Base-by-base conservation (phyloP, 306 rosid genomes). In the Ceratonia siliqua region DNA sequence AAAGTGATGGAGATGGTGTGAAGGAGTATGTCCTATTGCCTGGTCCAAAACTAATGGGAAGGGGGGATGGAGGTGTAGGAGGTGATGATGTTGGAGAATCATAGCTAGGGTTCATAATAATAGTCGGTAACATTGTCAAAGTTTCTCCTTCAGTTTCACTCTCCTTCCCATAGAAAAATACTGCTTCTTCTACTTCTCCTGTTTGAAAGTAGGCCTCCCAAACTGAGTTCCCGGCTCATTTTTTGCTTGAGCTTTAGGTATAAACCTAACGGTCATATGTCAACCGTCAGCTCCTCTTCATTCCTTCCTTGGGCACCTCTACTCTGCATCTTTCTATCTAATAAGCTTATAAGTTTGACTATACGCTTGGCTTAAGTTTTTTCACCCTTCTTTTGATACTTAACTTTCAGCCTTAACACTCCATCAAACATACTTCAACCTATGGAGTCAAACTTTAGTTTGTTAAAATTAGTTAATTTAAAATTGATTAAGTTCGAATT, bases 11-110 rank as follows among this genome's bases (percentile, higher is more conserved):
- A 27, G 93, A 92, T 5, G 79, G 65, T 1, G 93, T 84, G 88
- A 92, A 76, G 75, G 79, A 39, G 84, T 92, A 89, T 74, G 38
- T 80, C 22, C 56, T 59, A 75, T 86, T 78, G 73, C 93, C 91
- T 2, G 96, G 88, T 28, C 87, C 97, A 32, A 83, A 84, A 75
- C 97, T 92, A 22, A 88, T 58, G 41, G 93, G 96, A 72, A 92
- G 92, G 9, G 97, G 93, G 1, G 96, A 89, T 36, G 96, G 90
- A 80, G 96, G 97, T 46, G 97, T 86, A 7, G 92, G 92, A 75
- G 96, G 95, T 65, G 97, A 92, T 53, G 92, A 87, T 66, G 90
- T 61, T 71, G 92, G 83, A 81, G 91, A 89, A 8, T 70, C 74
- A 72, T 46, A 6, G 24, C 15, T 66, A 6, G 53, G 39, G 49